phyloP scores from a whole-genome alignment of 768 basidiomycete species.

The Psilocybe cyanescens region DNA sequence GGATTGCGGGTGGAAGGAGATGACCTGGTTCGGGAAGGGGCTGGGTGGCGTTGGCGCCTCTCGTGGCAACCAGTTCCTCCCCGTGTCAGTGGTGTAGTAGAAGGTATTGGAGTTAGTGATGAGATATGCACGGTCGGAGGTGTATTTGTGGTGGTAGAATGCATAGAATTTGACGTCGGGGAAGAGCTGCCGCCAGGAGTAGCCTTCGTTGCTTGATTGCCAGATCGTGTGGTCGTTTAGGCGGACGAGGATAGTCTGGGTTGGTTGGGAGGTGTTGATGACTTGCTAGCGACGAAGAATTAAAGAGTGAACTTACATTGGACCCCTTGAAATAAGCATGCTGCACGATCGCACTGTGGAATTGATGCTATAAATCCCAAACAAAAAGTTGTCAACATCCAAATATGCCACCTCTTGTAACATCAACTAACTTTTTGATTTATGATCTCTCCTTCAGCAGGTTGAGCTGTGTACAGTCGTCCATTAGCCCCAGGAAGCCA shows the following conservation, averaged over 20 bases:
- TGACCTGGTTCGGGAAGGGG: constrained; percentile 69
- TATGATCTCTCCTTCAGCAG: constrained; percentile 74
- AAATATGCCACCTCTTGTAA: background rate
- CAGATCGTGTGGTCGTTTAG: constrained; percentile 79
- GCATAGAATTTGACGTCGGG: constrained; percentile 71
- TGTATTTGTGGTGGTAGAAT: constrained; percentile 86
- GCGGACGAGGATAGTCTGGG: constrained; percentile 83
- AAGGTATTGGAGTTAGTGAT: constrained; percentile 69
- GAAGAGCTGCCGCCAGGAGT: constrained; percentile 78
- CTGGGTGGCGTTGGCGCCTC: constrained; percentile 76
- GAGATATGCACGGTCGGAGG: constrained; percentile 85
- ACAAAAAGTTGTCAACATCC: background rate
- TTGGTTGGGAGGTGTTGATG: constrained; percentile 7
- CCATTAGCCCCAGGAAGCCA: background rate
- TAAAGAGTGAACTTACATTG: constrained; percentile 43
- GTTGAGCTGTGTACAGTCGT: constrained; percentile 57
- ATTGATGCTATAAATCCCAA: constrained; percentile 55
- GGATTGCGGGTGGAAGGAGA: constrained; percentile 87
- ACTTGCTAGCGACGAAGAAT: background rate
- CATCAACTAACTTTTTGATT: constrained; percentile 67
- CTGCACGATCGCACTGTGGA: constrained; percentile 67
- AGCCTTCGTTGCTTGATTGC: constrained; percentile 97
- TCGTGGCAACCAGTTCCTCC: constrained; percentile 66
- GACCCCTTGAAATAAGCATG: constrained; percentile 87
- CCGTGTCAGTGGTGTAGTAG: constrained; percentile 86